Percentiles rank a stretch among this genome's conserved stretches.
These are phyloP conservation scores for Pseudotulostoma volvatum DNA, from an alignment of 495 filamentous ascomycete species.

Conservation along the genomic window DNA sequence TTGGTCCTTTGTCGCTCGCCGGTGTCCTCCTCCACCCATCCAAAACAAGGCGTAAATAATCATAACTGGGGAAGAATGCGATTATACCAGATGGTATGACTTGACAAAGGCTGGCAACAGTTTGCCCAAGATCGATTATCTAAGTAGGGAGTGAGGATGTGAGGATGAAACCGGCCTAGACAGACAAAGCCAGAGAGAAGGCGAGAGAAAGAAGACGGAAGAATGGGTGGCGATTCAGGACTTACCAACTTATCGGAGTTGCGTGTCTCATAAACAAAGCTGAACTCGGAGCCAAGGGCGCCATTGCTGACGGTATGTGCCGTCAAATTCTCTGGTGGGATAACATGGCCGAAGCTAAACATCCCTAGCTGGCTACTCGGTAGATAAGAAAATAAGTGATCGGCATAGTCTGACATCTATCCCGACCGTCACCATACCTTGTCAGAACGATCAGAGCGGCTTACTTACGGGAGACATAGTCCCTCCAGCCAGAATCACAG, in stretches of 20 bases:
- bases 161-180: background rate
- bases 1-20: conserved; percentile 14
- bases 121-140: conserved; percentile 60
- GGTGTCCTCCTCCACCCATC: conserved; percentile 42
- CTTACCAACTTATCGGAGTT: conserved; percentile 37
- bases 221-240: background rate
- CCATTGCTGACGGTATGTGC: conserved; percentile 47
- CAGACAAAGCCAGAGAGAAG: background rate
- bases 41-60: conserved; percentile 64
- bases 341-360: conserved; percentile 88
- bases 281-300: conserved; percentile 44
- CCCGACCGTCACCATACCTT: conserved; percentile 2
- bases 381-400: conserved; percentile 70
- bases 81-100: conserved; percentile 80
- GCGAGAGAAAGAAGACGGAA: background rate
- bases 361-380: conserved; percentile 48
- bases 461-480: conserved; percentile 76
- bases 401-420: conserved; percentile 69
- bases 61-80: conserved; percentile 93
- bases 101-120: conserved; percentile 51
- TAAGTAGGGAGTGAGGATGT: conserved; percentile 14
- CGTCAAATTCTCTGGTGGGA: conserved; percentile 63
- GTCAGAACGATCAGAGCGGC: background rate
- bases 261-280: conserved; percentile 75
- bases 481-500: conserved; percentile 83